phyloP scores from a whole-genome alignment of 2,329 filamentous ascomycete species.

The Stachybotrys chlorohalonatus region DNA sequence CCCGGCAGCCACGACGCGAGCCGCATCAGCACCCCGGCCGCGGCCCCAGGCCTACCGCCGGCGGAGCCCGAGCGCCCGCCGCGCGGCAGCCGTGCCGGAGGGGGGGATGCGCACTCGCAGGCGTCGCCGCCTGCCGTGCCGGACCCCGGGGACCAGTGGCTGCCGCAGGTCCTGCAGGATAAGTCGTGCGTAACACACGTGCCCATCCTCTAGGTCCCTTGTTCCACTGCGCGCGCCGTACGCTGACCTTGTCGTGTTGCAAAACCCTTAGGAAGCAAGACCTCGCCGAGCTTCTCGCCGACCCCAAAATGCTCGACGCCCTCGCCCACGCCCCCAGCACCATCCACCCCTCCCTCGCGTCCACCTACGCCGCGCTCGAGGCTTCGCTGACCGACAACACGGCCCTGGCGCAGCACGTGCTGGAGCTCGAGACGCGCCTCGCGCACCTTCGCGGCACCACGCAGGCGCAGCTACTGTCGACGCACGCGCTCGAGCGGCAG shows the following conservation, averaged over 20 bases:
- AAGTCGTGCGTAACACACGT: slow-evolving; percentile 56
- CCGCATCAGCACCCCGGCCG: slow-evolving; percentile 54
- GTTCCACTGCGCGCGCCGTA: background rate
- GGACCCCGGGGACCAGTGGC: slow-evolving; percentile 64
- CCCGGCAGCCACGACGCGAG: slow-evolving; percentile 60
- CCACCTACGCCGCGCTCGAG: slow-evolving; percentile 56
- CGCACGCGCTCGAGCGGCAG: slow-evolving; percentile 82
- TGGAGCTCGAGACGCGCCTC: slow-evolving; percentile 49
- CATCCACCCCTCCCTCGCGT: slow-evolving; percentile 61
- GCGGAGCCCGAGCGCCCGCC: slow-evolving; percentile 16
- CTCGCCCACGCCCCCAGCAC: slow-evolving; percentile 59
- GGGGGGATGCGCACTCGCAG: slow-evolving; percentile 4
- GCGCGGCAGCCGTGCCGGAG: background rate
- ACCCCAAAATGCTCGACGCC: slow-evolving; percentile 60
- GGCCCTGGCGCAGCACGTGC: slow-evolving; percentile 54
- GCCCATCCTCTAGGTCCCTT: background rate
- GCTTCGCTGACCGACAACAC: slow-evolving; percentile 63
- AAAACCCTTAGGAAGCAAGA: slow-evolving; percentile 57
- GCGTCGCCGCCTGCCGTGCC: slow-evolving; percentile 17
- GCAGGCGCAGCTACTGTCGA: slow-evolving; percentile 72
- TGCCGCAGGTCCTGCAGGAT: slow-evolving; percentile 67
- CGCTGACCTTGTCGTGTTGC: slow-evolving; percentile 4
- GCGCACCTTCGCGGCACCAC: slow-evolving; percentile 57
- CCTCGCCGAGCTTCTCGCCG: slow-evolving; percentile 59
- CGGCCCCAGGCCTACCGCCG: slow-evolving; percentile 33